Base-by-base conservation (phyloP, 148 eudicot species). In the Spergularia marina region DNA sequence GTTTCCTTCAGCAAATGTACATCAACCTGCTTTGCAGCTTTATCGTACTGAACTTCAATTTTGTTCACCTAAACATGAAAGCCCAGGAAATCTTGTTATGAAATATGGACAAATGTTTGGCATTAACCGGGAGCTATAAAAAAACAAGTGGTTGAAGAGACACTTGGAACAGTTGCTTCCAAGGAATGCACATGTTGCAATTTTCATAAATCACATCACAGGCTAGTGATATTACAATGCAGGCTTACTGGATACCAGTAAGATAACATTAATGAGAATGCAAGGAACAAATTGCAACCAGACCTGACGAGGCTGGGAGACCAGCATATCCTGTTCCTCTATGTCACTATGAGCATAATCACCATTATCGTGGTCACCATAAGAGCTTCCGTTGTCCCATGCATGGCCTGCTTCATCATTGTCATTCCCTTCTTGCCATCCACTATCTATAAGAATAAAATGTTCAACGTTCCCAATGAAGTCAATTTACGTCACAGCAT, bases 241-340 rank as follows among this genome's bases (percentile, higher is more conserved):
- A 52, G 44, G 52, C 39, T 57, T 36, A 14, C 30, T 54, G 5
- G 59, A 36, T 17, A 62, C 54, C 12, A 36, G 57, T 10, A 17
- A 18, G 39, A 68, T 23, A 17, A 68, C 5, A 47, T 18, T n/a
- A 25, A 9, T 11, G 39, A 68, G 39, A 51, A 68, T 21, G 5
- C 55, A 21, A 58, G 53, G 53, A 15, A 65, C 53, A 53, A 51
- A 59, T 47, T 49, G 7, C n/a, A 41, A 67, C 84, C 86, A 14
- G 82, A 95, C 98, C 98, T 95, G 97, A 44, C 96, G 98, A 70
- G 97, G 98, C 79, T 92, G 97, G 79, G 94, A 90, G 77, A 95
- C 87, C 66, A 95, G 88, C 67, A 79, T 81, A 79, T 77, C 84
- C 14, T 87, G 96, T 59, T 76, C 83, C 44, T 95, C 98, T 8